A percentile compares a stretch with the other conserved stretches of the same genome.
These are phyloP conservation scores for Fusarium irregulare DNA, from an alignment of 2,329 filamentous ascomycete species.

Conservation along the genomic window DNA sequence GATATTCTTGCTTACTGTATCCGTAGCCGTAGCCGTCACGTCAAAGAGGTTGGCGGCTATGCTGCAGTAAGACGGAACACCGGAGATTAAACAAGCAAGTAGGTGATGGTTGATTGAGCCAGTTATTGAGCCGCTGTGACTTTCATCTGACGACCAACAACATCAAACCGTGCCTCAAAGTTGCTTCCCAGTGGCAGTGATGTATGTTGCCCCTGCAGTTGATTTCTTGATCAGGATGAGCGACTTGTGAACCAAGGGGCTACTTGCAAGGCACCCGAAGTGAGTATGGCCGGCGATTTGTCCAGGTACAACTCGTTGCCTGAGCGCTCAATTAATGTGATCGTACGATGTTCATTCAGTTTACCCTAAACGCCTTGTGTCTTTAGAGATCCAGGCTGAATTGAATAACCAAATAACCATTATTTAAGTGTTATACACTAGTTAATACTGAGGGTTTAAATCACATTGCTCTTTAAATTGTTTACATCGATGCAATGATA, in stretches of 20 bases:
- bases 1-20: background rate
- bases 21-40: background rate
- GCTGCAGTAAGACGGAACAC: conserved; percentile 1
- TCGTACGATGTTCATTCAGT: background rate
- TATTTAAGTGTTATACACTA: background rate
- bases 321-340: background rate
- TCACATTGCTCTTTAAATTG: background rate
- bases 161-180: background rate
- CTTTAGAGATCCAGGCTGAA: background rate
- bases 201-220: background rate
- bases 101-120: background rate
- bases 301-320: background rate
- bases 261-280: background rate
- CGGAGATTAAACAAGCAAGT: background rate
- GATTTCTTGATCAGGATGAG: background rate
- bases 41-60: background rate
- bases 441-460: fast-evolving
- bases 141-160: background rate
- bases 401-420: background rate
- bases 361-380: background rate
- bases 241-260: background rate
- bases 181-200: background rate
- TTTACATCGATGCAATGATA: background rate
- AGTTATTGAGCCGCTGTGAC: background rate
- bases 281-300: background rate